These are phyloP conservation scores for Paramyrothecium sp. DNA, from an alignment of 2,329 filamentous ascomycete species.

Conservation along the genomic window DNA sequence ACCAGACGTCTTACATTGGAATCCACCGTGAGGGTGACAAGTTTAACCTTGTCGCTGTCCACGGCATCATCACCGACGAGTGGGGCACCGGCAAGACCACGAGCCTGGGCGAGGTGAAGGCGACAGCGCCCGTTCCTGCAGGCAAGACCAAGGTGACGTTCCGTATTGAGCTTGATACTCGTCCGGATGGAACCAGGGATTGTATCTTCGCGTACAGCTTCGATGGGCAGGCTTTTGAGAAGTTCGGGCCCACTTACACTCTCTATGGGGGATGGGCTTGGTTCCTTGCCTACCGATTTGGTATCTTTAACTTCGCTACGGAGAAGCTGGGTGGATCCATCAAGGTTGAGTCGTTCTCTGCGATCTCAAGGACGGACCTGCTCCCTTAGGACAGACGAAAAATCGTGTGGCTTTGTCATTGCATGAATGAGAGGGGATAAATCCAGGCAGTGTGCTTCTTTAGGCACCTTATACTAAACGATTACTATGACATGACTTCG, in stretches of 20 bases:
- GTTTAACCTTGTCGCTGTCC: constrained; percentile 29
- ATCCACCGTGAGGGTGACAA: constrained; percentile 34
- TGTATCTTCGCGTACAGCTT: constrained; percentile 17
- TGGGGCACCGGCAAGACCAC: constrained; percentile 16
- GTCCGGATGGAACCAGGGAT: constrained; percentile 15
- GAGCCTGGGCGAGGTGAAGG: constrained; percentile 13
- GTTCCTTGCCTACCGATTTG: constrained; percentile 48
- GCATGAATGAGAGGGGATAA: too few relatives aligned
- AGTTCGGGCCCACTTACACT: constrained; percentile 28
- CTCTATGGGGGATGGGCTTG: constrained; percentile 42
- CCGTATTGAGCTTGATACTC: constrained; percentile 17
- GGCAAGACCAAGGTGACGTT: constrained; percentile 19
- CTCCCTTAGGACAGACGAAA: too few relatives aligned
- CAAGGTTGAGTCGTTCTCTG: constrained; percentile 14
- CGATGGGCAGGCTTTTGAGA: constrained; percentile 13
- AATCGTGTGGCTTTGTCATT: too few relatives aligned
- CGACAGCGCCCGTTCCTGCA: constrained; percentile 14
- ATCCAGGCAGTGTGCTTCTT: too few relatives aligned
- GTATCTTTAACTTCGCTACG: constrained; percentile 49
- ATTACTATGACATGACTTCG: too few relatives aligned
- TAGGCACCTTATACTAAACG: too few relatives aligned
- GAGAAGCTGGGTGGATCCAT: constrained; percentile 34
- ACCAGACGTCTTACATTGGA: constrained; percentile 52
- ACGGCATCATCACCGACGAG: constrained; percentile 36
- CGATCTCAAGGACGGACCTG: background rate